A percentile compares a stretch with the other conserved stretches of the same genome.
Conservation (phyloP, 768 basidiomycete species). For the Lactarius vividus region DNA sequence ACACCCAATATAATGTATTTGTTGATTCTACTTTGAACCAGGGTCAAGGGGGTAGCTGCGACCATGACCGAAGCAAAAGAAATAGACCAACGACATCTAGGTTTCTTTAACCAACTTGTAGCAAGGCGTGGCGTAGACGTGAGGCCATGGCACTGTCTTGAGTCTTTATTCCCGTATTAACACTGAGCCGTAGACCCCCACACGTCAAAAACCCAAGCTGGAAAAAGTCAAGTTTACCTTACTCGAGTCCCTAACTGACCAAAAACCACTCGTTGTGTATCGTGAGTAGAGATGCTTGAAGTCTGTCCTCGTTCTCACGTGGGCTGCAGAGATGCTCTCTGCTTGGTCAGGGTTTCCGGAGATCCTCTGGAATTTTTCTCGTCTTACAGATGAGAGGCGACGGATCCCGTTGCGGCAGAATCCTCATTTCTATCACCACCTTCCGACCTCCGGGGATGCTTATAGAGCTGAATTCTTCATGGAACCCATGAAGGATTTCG, state of each 20-base stretch:
- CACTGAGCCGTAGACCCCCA: background rate
- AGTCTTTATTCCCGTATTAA: background rate
- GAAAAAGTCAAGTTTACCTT: background rate
- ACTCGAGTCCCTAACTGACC: background rate
- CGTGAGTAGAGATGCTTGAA: background rate
- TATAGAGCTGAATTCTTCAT: background rate
- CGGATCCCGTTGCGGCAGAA: constrained; percentile 4
- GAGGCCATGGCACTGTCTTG: background rate
- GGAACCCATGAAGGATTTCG: background rate
- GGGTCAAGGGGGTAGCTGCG: background rate
- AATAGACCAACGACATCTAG: constrained; percentile 1
- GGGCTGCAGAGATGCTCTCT: background rate
- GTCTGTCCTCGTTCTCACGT: background rate
- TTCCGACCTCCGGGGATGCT: background rate
- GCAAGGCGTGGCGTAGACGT: constrained; percentile 3
- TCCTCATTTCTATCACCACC: constrained; percentile 3
- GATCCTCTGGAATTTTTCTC: constrained; percentile 13
- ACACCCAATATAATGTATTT: no score
- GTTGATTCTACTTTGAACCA: background rate
- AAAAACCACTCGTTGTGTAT: constrained; percentile 1
- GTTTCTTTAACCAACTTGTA: constrained; percentile 3
- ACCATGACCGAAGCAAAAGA: constrained; percentile 3
- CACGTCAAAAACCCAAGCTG: background rate
- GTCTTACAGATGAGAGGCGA: background rate
- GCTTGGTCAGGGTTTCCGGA: background rate